A percentile compares a stretch with the other conserved stretches of the same genome.
Conservation (phyloP, 2,329 filamentous ascomycete species). For the Penicillium sp. region DNA sequence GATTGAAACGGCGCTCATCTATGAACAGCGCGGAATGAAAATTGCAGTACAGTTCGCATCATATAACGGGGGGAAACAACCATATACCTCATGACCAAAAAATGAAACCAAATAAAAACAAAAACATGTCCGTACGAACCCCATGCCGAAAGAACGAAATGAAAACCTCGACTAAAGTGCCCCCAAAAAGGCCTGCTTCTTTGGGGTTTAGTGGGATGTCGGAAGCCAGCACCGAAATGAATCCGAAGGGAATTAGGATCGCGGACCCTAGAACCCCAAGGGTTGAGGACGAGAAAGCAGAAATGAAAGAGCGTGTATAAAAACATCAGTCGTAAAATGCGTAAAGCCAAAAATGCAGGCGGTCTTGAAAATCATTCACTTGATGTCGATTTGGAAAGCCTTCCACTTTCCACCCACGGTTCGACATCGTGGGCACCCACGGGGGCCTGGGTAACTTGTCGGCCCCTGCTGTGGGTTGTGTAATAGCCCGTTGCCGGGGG, state of each 20-base stretch:
- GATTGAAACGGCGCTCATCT: slow-evolving; percentile 8
- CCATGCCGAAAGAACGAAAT: slow-evolving; percentile 11
- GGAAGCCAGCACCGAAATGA: slow-evolving; percentile 20
- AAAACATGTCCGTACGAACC: slow-evolving; percentile 5
- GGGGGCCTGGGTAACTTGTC: slow-evolving; percentile 41
- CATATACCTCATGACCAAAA: slow-evolving; percentile 12
- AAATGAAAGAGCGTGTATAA: slow-evolving; percentile 21
- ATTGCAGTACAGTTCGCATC: slow-evolving; percentile 17
- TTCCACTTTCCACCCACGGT: slow-evolving; percentile 51
- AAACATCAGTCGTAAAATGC: slow-evolving; percentile 34
- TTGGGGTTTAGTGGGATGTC: slow-evolving; percentile 19
- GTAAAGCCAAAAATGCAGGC: slow-evolving; percentile 23
- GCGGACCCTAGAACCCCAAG: slow-evolving; percentile 1
- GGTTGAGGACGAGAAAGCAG: slow-evolving; percentile 4
- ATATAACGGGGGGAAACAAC: slow-evolving; percentile 6
- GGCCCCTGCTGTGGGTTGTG: slow-evolving; percentile 29
- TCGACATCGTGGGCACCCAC: slow-evolving; percentile 50
- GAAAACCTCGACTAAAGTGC: slow-evolving; percentile 3
- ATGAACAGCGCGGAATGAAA: slow-evolving; percentile 11
- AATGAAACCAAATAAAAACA: too few relatives aligned
- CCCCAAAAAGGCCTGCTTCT: slow-evolving; percentile 32
- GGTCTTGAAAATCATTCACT: slow-evolving; percentile 30
- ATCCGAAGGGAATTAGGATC: slow-evolving; percentile 10
- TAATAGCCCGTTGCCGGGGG: slow-evolving; percentile 28
- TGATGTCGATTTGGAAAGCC: slow-evolving; percentile 51